phyloP scores from a whole-genome alignment of 1,139 yeast species.

The Debaryomycetaceae sp. region DNA sequence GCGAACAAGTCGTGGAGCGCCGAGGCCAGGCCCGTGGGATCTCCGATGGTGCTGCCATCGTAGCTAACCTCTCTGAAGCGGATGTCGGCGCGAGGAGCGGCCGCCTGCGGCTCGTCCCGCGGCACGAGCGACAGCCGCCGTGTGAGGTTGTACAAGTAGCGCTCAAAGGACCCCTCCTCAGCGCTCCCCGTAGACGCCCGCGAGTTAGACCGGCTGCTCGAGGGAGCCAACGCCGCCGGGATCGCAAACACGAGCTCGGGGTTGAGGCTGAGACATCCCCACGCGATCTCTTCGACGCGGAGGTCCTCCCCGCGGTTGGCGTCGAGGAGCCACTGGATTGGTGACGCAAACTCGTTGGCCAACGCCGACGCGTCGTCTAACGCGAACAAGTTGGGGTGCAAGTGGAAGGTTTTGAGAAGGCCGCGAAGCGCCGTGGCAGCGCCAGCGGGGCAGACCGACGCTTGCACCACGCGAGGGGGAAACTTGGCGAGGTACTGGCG shows the following conservation, averaged over 20 bases:
- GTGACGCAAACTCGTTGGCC: conserved; percentile 40
- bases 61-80: conserved; percentile 30
- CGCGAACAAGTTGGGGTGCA: conserved; percentile 47
- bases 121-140: conserved; percentile 4
- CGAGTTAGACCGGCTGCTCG: too few species aligned
- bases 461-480: conserved; percentile 12
- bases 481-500: conserved; percentile 13
- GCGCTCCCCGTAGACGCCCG: too few species aligned
- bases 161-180: too few species aligned
- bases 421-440: too few species aligned
- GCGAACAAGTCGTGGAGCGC: conserved; percentile 20
- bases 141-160: conserved; percentile 7
- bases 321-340: conserved; percentile 29
- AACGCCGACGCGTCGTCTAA: conserved; percentile 22
- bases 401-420: conserved; percentile 21
- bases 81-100: conserved; percentile 12
- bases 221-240: conserved; percentile 14
- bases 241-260: conserved; percentile 16
- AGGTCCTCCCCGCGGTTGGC: conserved; percentile 15
- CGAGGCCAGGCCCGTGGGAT: conserved; percentile 2
- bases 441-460: too few species aligned
- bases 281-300: conserved; percentile 29
- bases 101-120: too few species aligned
- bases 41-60: conserved; percentile 12
- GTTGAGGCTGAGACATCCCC: conserved; percentile 30